Evolutionary conservation across 1,139 yeast species (phyloP).

Genomic region (Sugiyamaella japonica): DNA sequence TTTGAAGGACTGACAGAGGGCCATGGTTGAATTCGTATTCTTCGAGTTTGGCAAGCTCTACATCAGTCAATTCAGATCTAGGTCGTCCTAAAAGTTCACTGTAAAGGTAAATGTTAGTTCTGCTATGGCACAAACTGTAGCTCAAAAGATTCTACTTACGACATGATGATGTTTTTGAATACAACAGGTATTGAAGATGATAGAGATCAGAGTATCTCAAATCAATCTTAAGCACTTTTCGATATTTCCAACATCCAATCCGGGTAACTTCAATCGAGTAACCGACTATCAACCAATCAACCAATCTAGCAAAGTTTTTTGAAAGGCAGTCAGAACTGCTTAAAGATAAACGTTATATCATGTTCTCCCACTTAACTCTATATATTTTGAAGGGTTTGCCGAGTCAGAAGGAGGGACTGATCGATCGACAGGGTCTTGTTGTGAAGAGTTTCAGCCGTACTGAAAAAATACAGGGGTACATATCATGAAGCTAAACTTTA

Average conservation of each 20-base stretch:
- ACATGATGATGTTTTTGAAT: background rate
- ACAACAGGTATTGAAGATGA: no score
- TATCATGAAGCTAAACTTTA: no score
- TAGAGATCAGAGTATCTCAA: background rate
- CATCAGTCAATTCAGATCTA: conserved; percentile 68
- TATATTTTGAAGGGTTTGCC: no score
- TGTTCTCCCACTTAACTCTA: no score
- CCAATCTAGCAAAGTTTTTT: no score
- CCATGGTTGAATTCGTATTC: conserved; percentile 91
- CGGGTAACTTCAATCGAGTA: no score
- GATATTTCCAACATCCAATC: no score
- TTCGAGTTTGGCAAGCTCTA: conserved; percentile 77
- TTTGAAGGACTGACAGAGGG: conserved; percentile 82
- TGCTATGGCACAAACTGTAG: background rate
- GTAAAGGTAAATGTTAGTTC: background rate
- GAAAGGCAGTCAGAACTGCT: no score
- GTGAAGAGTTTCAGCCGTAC: conserved; percentile 6
- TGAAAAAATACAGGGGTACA: conserved; percentile 6
- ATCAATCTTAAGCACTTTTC: background rate
- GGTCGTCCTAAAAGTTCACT: conserved; percentile 35
- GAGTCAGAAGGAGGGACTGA: no score
- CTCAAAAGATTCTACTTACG: conserved; percentile 5
- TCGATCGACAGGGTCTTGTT: conserved; percentile 3
- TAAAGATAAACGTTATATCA: no score
- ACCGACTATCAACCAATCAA: no score